Evolutionary conservation across 441 rosid species (phyloP).

Genomic region (Croton laevigatus): DNA sequence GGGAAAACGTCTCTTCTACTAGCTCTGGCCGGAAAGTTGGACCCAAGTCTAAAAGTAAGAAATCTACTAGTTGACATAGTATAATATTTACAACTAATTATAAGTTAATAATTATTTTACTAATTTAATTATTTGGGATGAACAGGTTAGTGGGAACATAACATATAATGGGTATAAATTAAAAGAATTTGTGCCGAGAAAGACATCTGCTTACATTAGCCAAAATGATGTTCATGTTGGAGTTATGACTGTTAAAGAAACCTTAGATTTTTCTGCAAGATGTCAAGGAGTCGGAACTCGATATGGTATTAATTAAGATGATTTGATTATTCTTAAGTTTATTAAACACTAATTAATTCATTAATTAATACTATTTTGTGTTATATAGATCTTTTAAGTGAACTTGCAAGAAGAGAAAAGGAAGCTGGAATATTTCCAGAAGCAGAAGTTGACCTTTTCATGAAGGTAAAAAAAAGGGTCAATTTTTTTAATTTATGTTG

Average conservation of each 20-base stretch:
- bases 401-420: slow-evolving; percentile 32
- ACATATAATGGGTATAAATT: slow-evolving; percentile 30
- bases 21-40: slow-evolving; percentile 47
- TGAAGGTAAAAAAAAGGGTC: slow-evolving; percentile 28
- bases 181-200: slow-evolving; percentile 29
- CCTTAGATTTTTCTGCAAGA: slow-evolving; percentile 32
- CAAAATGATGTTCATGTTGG: slow-evolving; percentile 33
- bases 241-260: slow-evolving; percentile 33
- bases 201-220: slow-evolving; percentile 35
- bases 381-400: slow-evolving; percentile 26
- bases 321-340: background rate
- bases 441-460: slow-evolving; percentile 34
- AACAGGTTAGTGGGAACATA: slow-evolving; percentile 46
- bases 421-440: slow-evolving; percentile 31
- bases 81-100: background rate
- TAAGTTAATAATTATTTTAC: background rate
- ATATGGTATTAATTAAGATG: slow-evolving; percentile 15
- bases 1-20: slow-evolving; percentile 32
- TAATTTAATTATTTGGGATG: background rate
- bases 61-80: background rate
- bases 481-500: background rate
- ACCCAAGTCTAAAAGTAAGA: slow-evolving; percentile 45
- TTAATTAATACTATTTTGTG: background rate
- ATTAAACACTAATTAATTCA: background rate
- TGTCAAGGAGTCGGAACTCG: slow-evolving; percentile 32